Percentiles rank a stretch among this genome's conserved stretches.
Evolutionary conservation across 306 rosid species (phyloP).

Genomic region (Astragalus glycyphyllos): DNA sequence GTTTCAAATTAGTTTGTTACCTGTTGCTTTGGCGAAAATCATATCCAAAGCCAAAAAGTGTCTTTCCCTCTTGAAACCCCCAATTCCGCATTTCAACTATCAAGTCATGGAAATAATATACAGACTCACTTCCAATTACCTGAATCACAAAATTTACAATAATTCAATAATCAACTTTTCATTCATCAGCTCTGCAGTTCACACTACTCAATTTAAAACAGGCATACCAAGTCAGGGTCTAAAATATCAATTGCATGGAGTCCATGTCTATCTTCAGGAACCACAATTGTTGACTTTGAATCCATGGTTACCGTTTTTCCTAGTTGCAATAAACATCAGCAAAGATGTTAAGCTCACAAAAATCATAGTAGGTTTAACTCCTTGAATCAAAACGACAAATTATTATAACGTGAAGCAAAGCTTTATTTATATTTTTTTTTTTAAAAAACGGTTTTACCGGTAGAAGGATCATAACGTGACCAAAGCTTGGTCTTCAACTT

Average conservation of each 20-base stretch:
- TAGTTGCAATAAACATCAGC: slow-evolving; percentile 47
- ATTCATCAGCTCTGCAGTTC: neutral
- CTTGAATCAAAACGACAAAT: neutral
- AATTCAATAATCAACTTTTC: slow-evolving; percentile 35
- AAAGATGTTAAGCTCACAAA: neutral
- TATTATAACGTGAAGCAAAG: neutral
- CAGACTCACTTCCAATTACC: slow-evolving; percentile 81
- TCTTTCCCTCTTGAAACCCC: slow-evolving; percentile 92
- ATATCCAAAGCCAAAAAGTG: slow-evolving; percentile 98
- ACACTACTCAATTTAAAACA: slow-evolving; percentile 6
- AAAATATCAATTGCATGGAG: slow-evolving; percentile 79
- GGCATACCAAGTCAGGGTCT: slow-evolving; percentile 94
- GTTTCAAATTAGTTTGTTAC: slow-evolving; percentile 49
- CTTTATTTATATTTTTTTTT: no score
- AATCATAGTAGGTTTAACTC: slow-evolving; percentile 8
- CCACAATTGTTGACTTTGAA: slow-evolving; percentile 61
- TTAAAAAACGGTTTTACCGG: slow-evolving; percentile 60
- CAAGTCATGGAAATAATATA: slow-evolving; percentile 92
- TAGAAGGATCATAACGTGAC: slow-evolving; percentile 85
- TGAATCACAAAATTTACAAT: slow-evolving; percentile 49
- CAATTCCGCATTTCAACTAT: slow-evolving; percentile 83
- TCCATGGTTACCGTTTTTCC: slow-evolving; percentile 78
- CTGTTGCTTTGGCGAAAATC: slow-evolving; percentile 99
- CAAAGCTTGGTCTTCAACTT: slow-evolving; percentile 82
- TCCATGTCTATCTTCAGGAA: slow-evolving; percentile 91